Evolutionary conservation across 129 eudicot genomes (phyloP), one percentile per base, ranked within the genome.

Genomic region (Dittrichia graveolens): DNA sequence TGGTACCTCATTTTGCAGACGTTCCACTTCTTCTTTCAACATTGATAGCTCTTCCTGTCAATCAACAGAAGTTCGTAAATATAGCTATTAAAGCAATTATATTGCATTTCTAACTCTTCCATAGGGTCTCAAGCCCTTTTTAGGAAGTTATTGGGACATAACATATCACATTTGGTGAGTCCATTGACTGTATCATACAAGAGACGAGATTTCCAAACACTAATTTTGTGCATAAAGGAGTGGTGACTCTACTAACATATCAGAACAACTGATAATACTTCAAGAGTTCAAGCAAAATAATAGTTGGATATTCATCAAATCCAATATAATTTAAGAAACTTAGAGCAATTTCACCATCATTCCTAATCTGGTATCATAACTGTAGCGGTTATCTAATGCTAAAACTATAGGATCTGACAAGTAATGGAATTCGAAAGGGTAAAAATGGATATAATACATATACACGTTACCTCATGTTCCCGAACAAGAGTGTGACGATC

Each of bases 401-500:
- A 75, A 75, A 6, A 48, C 15, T 67, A 49, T 4, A 55, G 14
- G 74, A 75, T 75, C 80, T 75, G 44, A 55, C 38, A 67, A 5
- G 46, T 40, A 55, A 44, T 0, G 4, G 18, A 35, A 70, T 61
- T 49, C 11, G 38, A 70, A 7, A 54, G 11, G 16, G 8, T 15
- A 55, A 81, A 52, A 41, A 46, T 24, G 9, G n/a, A 57, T 54
- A 31, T 31, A 42, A 14, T 5, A 35, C 5, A 57, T n/a, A 7
- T 6, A 41, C 1, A 63, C n/a, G 16, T 35, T 56, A 95, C 99
- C 99, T 95, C 85, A 68, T 95, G 96, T 59, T 95, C 96, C 5
- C 85, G 81, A 8, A 88, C 83, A 31, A 95, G 86, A 48, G 96
- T 95, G 43, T 90, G 97, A 4, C 99, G 99, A 85, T 95, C 99